A percentile compares a stretch with the other conserved stretches of the same genome.
phyloP scores from a whole-genome alignment of 768 basidiomycete species.

The Neoboletus subvelutipes region DNA sequence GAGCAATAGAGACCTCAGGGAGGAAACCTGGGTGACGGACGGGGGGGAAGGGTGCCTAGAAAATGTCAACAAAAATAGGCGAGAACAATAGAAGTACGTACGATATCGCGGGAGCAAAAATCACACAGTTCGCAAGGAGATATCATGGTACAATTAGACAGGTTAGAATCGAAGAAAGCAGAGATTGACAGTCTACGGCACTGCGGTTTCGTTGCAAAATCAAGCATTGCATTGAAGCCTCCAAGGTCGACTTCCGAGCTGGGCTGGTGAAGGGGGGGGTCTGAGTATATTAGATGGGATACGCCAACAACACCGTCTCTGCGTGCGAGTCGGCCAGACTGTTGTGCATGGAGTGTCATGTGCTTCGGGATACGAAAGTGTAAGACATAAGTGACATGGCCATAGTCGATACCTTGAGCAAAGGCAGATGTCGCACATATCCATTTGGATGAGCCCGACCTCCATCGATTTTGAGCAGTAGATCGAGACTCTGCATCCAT shows the following conservation, averaged over 20 bases:
- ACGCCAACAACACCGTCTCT: background rate
- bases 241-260: background rate
- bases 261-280: background rate
- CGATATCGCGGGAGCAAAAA: background rate
- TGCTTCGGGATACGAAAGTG: constrained; percentile 8
- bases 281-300: constrained; percentile 1
- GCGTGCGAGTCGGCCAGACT: background rate
- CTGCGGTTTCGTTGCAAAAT: background rate
- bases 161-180: background rate
- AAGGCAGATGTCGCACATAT: constrained; percentile 2
- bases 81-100: too few species aligned
- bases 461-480: background rate
- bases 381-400: constrained; percentile 2
- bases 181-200: background rate
- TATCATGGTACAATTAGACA: background rate
- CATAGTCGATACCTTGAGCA: constrained; percentile 7
- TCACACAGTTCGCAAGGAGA: background rate
- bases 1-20: too few species aligned
- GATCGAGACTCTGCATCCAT: background rate
- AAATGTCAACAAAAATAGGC: too few species aligned
- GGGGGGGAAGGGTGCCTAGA: too few species aligned
- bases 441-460: background rate
- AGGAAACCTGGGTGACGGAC: too few species aligned
- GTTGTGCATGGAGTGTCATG: constrained; percentile 1
- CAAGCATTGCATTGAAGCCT: background rate